Base-by-base conservation (phyloP, 1,139 yeast species). In the Taiozyma onychis region DNA sequence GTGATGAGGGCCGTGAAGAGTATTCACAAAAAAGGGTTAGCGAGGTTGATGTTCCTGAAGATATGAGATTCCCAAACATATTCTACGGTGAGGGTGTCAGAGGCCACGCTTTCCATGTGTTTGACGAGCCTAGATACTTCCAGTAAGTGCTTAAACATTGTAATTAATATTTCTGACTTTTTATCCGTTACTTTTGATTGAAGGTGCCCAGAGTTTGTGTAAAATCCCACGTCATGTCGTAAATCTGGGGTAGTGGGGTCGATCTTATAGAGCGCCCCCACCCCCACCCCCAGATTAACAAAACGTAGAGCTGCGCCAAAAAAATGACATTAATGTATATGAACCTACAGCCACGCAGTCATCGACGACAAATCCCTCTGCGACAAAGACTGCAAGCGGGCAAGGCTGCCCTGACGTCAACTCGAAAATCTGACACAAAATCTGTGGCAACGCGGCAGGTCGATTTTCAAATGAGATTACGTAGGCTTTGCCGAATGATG, bases 11-110 rank as follows among this genome's bases (percentile, higher is more conserved):
- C 28, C 68, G 68, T 27, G 70, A 77, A 50, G 69, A 75, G 49
- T 84, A 85, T 60, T 80, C 83, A 8, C 78, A 83, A 61, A 70
- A 74, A 51, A 78, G 76, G 57, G 68, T 85, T 26, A 70, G 69
- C 24, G 93, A 86, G 64, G 66, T 66, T 24, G 73, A 76, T 26
- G 83, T 89, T 26, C 80, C 81, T 14, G 77, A 75, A 51, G 83
- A 78, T 44, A 74, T 84, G 62, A 76, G 88, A 60, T 89, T 90
- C 81, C 99, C 99, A 2, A 71, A 72, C n/a, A 68, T 79, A 60
- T 89, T 93, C 68, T 76, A 81, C 57, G 98, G 96, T n/a, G 90
- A 87, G 45, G 99, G 99, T 44, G 91, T 90, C 27, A 81, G 97
- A 60, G 98, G 93, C 1, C 99, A 93, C 67, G 75, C 81, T 57